Evolutionary conservation across 2,329 filamentous ascomycete genomes (phyloP).

Genomic region (Aschersonia sp.): DNA sequence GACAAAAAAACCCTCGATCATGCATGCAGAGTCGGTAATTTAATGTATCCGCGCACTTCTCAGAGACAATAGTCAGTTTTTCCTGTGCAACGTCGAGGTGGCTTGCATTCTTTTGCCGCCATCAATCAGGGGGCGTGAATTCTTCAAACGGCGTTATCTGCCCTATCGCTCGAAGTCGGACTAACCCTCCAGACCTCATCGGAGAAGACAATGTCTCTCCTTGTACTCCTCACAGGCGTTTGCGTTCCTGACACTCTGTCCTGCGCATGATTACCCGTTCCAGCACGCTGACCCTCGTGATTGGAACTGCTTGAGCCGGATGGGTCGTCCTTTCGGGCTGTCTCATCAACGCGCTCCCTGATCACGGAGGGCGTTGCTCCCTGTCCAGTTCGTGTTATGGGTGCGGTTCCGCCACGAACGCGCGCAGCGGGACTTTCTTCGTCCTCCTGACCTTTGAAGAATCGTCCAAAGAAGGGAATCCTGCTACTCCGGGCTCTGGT

Average conservation of each 20-base stretch:
- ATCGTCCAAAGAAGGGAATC: not conserved
- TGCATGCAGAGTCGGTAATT: too few species aligned
- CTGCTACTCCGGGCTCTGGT: not conserved
- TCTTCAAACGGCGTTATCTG: not conserved
- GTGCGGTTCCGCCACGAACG: slow-evolving; percentile 2
- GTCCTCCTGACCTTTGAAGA: not conserved
- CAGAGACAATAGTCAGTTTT: too few species aligned
- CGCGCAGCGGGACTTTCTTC: slow-evolving; percentile 1
- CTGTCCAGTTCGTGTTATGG: slow-evolving; percentile 1
- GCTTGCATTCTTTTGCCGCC: not conserved
- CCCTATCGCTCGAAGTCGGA: not conserved
- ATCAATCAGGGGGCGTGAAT: not conserved
- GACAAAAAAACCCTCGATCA: too few species aligned
- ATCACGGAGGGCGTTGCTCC: slow-evolving; percentile 1
- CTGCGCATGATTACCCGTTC: not conserved
- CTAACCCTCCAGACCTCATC: slow-evolving; percentile 1
- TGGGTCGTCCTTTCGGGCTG: not conserved
- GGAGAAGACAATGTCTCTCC: slow-evolving; percentile 3
- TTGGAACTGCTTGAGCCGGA: not conserved
- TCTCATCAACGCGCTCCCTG: not conserved
- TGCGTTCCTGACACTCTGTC: not conserved
- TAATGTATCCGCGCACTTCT: too few species aligned
- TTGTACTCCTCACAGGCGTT: slow-evolving; percentile 1
- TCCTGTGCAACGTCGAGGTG: not conserved
- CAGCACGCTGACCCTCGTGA: not conserved